Evolutionary conservation across 805 yeast species (phyloP), one percentile per base, ranked within the genome.

Genomic region (Kuraishia ogatae): DNA sequence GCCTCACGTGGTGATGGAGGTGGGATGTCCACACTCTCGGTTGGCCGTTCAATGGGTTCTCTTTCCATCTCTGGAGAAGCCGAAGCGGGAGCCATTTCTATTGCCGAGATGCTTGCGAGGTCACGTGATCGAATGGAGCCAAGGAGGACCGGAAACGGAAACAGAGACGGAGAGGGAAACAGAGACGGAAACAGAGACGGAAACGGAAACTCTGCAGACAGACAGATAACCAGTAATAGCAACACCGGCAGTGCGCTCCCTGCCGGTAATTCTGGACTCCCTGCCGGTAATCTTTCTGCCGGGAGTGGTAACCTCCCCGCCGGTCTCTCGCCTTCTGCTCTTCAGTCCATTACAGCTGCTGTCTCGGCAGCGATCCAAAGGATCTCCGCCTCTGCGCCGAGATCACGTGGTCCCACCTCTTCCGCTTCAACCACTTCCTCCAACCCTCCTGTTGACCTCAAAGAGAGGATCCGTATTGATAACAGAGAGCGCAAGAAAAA

Each of bases 401-500:
- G 24, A 3, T 23, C 28, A 15, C 50, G 43, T 35, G 13, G 43
- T 35, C 13, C 50, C 4, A 17, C 50, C 28, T 6, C 50, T n/a
- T 48, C 50, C 8, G 6, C 50, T 2, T 13, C 20, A 10, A 21
- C 50, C 17, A 10, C 50, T 48, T 10, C 20, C 17, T 3, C 20
- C 28, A 23, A 22, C 20, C 19, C 50, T 17, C 28, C 17, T 17
- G 17, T 48, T 52, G 80, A 77, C 57, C 71, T 73, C 51, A 78
- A 78, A 58, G 89, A 85, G 62, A 77, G 81, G 58, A 73, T 84
- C 11, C 71, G 91, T 52, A 61, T 78, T 24, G 92, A 83, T 51
- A 89, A 89, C 63, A 73, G 96, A 51, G 88, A 83, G 54, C 73
- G 96, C 21, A 89, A 89, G 71, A 84, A 87, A 70, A 79, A 81